These are phyloP conservation scores for Suillus weaverae DNA, from an alignment of 768 basidiomycete species.

Conservation along the genomic window DNA sequence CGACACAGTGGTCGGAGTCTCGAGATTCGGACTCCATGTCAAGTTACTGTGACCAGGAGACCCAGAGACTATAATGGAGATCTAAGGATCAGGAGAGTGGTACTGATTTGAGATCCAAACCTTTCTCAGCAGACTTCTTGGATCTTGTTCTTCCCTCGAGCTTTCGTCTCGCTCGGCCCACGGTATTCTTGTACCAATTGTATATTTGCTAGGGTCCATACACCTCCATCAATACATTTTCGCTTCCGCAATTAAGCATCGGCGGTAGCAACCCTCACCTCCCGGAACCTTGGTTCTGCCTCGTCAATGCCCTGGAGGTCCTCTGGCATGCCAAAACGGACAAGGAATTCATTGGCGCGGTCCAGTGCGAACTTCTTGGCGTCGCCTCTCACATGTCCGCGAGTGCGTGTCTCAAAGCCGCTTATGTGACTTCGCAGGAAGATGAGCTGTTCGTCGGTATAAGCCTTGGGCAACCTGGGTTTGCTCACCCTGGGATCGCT, in stretches of 20 bases:
- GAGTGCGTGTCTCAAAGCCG: conserved; percentile 60
- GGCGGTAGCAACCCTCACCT: conserved; percentile 39
- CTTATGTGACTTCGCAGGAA: conserved; percentile 53
- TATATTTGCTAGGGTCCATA: conserved; percentile 6
- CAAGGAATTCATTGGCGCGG: conserved; percentile 60
- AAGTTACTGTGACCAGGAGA: conserved; percentile 26
- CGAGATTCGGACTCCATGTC: conserved; percentile 40
- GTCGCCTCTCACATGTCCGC: conserved; percentile 62
- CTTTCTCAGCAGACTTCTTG: conserved; percentile 52
- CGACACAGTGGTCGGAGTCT: conserved; percentile 38
- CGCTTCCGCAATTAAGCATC: background rate
- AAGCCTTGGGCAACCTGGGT: conserved; percentile 64
- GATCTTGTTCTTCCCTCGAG: conserved; percentile 55
- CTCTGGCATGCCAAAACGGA: conserved; percentile 54
- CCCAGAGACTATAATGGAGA: conserved; percentile 14
- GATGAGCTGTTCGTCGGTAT: conserved; percentile 61
- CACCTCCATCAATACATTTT: conserved; percentile 3
- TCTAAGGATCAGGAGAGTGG: conserved; percentile 6
- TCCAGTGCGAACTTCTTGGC: conserved; percentile 70
- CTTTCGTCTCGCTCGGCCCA: conserved; percentile 59
- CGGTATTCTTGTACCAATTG: conserved; percentile 68
- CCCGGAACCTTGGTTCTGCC: conserved; percentile 58
- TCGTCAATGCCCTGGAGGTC: conserved; percentile 58
- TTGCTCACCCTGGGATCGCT: conserved; percentile 66
- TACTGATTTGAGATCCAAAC: conserved; percentile 28